Percentiles rank a stretch among this genome's conserved stretches.
phyloP scores from a whole-genome alignment of 2,329 filamentous ascomycete species.

The Colletotrichum somersetense region DNA sequence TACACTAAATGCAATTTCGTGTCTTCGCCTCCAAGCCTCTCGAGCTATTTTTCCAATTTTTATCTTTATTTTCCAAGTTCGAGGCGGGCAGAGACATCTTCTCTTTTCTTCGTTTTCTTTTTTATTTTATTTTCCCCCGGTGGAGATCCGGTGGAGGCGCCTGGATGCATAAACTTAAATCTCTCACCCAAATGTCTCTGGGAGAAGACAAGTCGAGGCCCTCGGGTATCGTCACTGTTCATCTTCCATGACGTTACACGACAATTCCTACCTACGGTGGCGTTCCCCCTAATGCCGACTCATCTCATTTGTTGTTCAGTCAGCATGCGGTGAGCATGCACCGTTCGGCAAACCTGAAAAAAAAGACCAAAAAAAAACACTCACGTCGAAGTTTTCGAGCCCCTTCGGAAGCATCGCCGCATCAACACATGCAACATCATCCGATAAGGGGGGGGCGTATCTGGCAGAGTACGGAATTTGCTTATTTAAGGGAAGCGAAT shows the following conservation, averaged over 20 bases:
- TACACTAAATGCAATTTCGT: not conserved
- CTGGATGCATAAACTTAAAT: slow-evolving; percentile 37
- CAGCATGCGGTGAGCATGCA: slow-evolving; percentile 29
- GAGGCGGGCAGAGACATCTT: not conserved
- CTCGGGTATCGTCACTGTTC: slow-evolving; percentile 23
- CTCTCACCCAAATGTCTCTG: slow-evolving; percentile 31
- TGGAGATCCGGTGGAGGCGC: slow-evolving; percentile 40
- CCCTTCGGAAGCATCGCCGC: slow-evolving; percentile 13
- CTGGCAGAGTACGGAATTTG: not conserved
- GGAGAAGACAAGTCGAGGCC: slow-evolving; percentile 13
- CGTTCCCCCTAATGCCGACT: not conserved
- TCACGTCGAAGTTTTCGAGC: not conserved
- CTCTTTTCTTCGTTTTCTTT: not conserved
- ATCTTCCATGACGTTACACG: slow-evolving; percentile 34
- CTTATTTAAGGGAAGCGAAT: not conserved
- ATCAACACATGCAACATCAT: slow-evolving; percentile 13
- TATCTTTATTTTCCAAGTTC: not conserved
- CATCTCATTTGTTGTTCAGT: not conserved
- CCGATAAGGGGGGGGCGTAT: not conserved
- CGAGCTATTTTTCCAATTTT: not conserved
- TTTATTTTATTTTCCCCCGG: not conserved
- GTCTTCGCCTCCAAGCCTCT: not conserved
- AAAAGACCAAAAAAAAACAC: slow-evolving; percentile 30
- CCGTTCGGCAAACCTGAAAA: slow-evolving; percentile 20
- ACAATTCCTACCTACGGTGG: slow-evolving; percentile 9